Evolutionary conservation across 495 filamentous ascomycete species (phyloP), one percentile per base, ranked within the genome.

Genomic region (Penicillium subrubescens): DNA sequence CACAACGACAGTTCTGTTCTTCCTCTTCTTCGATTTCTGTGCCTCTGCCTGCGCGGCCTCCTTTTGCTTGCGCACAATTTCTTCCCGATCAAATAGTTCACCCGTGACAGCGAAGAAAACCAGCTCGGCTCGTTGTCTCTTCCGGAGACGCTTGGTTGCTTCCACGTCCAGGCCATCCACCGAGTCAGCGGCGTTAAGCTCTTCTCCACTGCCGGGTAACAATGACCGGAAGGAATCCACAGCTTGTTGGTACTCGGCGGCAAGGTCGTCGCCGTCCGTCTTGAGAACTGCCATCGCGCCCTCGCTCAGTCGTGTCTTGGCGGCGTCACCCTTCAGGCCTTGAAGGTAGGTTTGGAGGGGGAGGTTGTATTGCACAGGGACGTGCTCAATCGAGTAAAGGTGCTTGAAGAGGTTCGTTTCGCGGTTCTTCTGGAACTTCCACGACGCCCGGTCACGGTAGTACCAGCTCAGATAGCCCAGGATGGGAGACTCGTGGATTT

Each of bases 381-480:
- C 84, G 39, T 80, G 79, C 54, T 87, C 80, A 52, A 87, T 72
- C 61, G 90, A 87, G 69, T 94, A 91, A 25, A 91, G 75, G 72
- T 95, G 87, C 78, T 93, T 94, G 74, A 97, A 85, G 17, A 97
- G 77, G 60, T 89, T 85, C 17, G 87, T 90, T 77, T 96, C 92
- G 71, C 90, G 85, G 60, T 89, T 90, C 79, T 97, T 97, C 80
- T 94, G 94, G 79, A 97, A 97, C 75, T 96, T 97, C 93, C 93
- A 97, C 41, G 77, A 80, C 0, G 81, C 75, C 48, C 85, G 87
- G 52, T 86, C 81, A 48, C 83, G 84, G 73, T 89, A 79, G 83
- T 91, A 94, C 72, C 84, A 82, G 27, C 80, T 83, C 23, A 97
- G 82, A 73, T 97, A 97, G 23, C 77, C 79, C 41, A 96, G 84